Evolutionary conservation across 371 early-diverging fungal species (phyloP).

Genomic region (Mortierella sp.): DNA sequence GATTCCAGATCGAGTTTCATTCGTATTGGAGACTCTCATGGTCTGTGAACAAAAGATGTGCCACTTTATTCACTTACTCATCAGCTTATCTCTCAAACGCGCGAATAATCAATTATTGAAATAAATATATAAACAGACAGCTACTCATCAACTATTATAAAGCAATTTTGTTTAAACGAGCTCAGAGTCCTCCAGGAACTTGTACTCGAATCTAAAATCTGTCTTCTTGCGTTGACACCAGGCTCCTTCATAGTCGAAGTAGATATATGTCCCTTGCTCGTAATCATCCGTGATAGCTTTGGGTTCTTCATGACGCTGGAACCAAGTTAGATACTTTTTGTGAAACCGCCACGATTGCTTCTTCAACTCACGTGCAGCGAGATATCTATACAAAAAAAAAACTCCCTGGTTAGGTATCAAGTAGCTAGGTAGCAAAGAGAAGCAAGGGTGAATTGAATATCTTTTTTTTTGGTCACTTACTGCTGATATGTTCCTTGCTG

Average conservation of each 20-base stretch:
- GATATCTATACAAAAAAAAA: constrained; percentile 66
- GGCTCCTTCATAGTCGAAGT: constrained; percentile 98
- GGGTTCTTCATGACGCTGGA: constrained; percentile 99
- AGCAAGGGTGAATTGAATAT: no score
- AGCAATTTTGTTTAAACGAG: constrained; percentile 55
- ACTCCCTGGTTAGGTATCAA: neutral
- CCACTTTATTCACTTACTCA: neutral
- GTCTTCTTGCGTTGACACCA: constrained; percentile 99
- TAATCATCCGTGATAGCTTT: constrained; percentile 97
- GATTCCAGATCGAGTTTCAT: no score
- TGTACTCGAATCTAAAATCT: constrained; percentile 95
- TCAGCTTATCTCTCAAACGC: no score
- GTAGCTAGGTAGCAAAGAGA: neutral
- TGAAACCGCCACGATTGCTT: constrained; percentile 99
- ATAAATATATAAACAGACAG: constrained; percentile 3
- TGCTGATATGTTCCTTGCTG: constrained; percentile 97
- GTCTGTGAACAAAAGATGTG: neutral
- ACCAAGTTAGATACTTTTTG: constrained; percentile 99
- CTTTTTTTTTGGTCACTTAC: constrained; percentile 62
- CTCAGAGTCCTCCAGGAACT: constrained; percentile 87
- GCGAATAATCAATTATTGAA: neutral
- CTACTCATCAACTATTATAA: neutral
- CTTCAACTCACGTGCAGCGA: constrained; percentile 97
- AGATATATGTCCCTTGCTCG: constrained; percentile 98
- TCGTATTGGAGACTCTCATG: no score